Conservation (phyloP, 2,329 filamentous ascomycete species). For the Trichoderma brevicompactum region DNA sequence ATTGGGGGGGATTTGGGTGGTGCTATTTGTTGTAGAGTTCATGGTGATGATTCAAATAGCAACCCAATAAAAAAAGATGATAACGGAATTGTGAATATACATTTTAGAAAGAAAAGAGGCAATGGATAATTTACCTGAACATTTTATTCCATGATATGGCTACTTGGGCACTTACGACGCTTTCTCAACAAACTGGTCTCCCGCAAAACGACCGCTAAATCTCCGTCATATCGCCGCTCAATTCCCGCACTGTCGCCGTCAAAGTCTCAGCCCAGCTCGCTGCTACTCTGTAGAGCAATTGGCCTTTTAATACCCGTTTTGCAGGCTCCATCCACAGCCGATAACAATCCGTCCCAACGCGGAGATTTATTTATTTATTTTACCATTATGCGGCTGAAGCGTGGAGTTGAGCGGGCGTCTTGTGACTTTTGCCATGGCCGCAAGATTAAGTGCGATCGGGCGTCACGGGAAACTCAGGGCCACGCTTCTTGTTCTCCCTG, state of each 20-base stretch:
- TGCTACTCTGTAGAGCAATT: not conserved
- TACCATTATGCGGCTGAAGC: slow-evolving; percentile 7
- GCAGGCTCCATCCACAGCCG: not conserved
- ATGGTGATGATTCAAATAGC: not conserved
- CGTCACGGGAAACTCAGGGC: not conserved
- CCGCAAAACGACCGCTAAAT: slow-evolving; percentile 15
- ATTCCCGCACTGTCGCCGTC: slow-evolving; percentile 1
- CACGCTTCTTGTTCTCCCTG: slow-evolving; percentile 8
- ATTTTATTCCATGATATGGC: not conserved
- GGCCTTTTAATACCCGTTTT: not conserved
- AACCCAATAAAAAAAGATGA: not conserved
- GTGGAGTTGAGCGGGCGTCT: slow-evolving; percentile 15
- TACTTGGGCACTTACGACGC: not conserved
- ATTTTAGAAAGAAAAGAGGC: not conserved
- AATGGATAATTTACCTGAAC: not conserved
- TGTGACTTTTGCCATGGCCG: slow-evolving; percentile 20
- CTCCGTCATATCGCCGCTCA: slow-evolving; percentile 19
- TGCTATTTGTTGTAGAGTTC: slow-evolving; percentile 1
- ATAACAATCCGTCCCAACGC: not conserved
- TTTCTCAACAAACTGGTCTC: not conserved
- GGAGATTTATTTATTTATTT: not conserved
- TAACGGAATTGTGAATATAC: not conserved
- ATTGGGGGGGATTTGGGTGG: slow-evolving; percentile 7
- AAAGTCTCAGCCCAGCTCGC: not conserved
- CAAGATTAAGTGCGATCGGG: slow-evolving; percentile 21